Conservation (phyloP, 495 filamentous ascomycete species). For the Neurospora sp. region DNA sequence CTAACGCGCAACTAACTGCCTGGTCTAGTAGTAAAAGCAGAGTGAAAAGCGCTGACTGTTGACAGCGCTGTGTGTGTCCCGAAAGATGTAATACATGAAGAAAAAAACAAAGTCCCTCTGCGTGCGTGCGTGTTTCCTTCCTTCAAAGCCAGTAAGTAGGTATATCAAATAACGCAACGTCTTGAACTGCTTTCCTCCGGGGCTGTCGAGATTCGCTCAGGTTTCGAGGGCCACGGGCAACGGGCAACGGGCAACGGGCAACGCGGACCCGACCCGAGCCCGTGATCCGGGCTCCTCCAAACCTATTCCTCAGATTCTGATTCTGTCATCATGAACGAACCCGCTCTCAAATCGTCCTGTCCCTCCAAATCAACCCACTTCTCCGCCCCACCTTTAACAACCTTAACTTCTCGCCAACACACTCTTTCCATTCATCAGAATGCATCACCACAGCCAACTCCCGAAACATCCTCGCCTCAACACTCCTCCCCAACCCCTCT, state of each 20-base stretch:
- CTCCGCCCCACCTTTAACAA: too few relatives aligned
- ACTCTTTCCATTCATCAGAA: too few relatives aligned
- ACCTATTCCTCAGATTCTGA: not conserved
- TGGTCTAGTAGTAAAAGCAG: not conserved
- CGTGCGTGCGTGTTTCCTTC: too few relatives aligned
- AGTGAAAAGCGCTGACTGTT: not conserved
- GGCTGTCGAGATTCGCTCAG: not conserved
- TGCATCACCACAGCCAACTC: not conserved
- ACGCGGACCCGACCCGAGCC: not conserved
- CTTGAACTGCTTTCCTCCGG: not conserved
- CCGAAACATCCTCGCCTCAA: not conserved
- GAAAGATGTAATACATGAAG: not conserved
- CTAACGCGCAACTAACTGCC: not conserved
- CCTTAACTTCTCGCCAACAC: not conserved
- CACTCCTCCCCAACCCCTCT: not conserved
- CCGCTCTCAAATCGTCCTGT: too few relatives aligned
- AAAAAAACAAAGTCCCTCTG: too few relatives aligned
- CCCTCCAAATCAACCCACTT: too few relatives aligned
- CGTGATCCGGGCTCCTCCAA: not conserved
- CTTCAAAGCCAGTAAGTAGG: not conserved
- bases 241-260: not conserved
- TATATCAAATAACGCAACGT: not conserved
- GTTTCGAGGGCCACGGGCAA: not conserved
- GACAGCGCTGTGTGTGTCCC: not conserved
- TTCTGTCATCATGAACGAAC: not conserved